Evolutionary conservation across 441 rosid genomes (phyloP), one percentile per base, ranked within the genome.

Genomic region (Hura crepitans): DNA sequence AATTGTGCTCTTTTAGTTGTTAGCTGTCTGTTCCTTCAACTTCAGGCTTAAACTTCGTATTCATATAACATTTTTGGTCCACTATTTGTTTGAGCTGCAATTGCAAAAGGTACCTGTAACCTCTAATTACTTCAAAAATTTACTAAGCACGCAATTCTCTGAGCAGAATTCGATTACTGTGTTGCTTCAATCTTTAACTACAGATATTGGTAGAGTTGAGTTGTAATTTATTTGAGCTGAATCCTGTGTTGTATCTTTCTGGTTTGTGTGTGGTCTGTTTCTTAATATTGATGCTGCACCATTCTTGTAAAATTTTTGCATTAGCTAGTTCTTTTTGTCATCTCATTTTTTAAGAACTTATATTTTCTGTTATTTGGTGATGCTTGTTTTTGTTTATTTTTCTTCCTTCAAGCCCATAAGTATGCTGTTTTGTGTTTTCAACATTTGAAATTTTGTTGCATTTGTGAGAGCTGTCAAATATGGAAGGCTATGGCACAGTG

Each of bases 401-500:
- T 47, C 18, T 66, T 66, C 31, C 15, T 42, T 65, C 23, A n/a
- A 72, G 46, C 35, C 49, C 25, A 18, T 35, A 42, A 55, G 27
- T 46, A 45, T 69, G 30, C 43, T 11, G 30, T 54, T 46, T 50
- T 22, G 66, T 53, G 39, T 72, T 78, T 49, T 60, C 55, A 55
- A 68, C 78, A 63, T 60, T 61, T 75, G 50, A 74, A 68, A 71
- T 83, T 61, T 70, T 80, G 68, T 80, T 75, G 81, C 93, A 96
- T 98, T 81, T 96, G 81, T 90, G 97, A 47, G 99, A 96, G 86
- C 97, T 96, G 79, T 96, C 93, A 83, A 96, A 86, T 73, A 87
- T 93, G 81, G 97, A 93, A 64, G 98, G 98, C 67, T 96, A 96
- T 63, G 81, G 96, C n/a, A n/a, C n/a, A n/a, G n/a, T 82, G 99